Evolutionary conservation across 2,329 filamentous ascomycete genomes (phyloP).

Genomic region (Ophiocordyceps camponoti-saundersi): DNA sequence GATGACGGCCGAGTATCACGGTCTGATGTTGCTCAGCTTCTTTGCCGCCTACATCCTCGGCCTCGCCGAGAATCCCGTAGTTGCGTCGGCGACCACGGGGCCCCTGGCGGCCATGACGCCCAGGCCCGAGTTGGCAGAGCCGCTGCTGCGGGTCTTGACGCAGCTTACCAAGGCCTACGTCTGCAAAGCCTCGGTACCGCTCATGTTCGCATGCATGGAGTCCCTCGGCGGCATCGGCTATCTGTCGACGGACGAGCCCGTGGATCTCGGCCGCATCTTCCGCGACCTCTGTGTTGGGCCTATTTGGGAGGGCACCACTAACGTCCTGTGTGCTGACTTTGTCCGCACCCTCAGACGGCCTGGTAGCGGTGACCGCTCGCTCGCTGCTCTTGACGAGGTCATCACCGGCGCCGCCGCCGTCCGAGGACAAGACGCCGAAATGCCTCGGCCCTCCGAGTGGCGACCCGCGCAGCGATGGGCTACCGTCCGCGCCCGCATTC

Average conservation of each 20-base stretch:
- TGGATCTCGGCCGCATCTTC: slow-evolving; percentile 50
- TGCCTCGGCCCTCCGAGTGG: slow-evolving; percentile 10
- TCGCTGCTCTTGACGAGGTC: slow-evolving; percentile 26
- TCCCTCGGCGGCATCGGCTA: slow-evolving; percentile 50
- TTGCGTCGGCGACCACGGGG: slow-evolving; percentile 1
- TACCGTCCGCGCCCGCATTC: slow-evolving; percentile 18
- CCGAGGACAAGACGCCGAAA: slow-evolving; percentile 5
- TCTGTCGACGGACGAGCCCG: slow-evolving; percentile 43
- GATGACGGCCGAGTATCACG: slow-evolving; percentile 36
- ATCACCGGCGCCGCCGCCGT: slow-evolving; percentile 11
- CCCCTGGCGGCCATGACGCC: slow-evolving; percentile 16
- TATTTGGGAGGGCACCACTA: slow-evolving; percentile 61
- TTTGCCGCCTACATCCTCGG: slow-evolving; percentile 38
- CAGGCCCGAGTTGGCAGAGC: slow-evolving; percentile 13
- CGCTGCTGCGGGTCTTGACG: slow-evolving; percentile 38
- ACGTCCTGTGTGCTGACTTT: slow-evolving; percentile 43
- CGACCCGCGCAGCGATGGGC: slow-evolving; percentile 20
- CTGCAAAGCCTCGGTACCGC: slow-evolving; percentile 29
- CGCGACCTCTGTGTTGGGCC: slow-evolving; percentile 46
- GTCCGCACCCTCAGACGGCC: slow-evolving; percentile 29
- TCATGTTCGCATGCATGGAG: slow-evolving; percentile 43
- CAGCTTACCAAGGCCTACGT: slow-evolving; percentile 43
- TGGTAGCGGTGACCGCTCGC: slow-evolving; percentile 15
- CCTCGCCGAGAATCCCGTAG: slow-evolving; percentile 26
- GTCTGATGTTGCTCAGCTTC: slow-evolving; percentile 36